Evolutionary conservation across 163 green algal genomes (phyloP).

Genomic region (Smithsoniella earleae): DNA sequence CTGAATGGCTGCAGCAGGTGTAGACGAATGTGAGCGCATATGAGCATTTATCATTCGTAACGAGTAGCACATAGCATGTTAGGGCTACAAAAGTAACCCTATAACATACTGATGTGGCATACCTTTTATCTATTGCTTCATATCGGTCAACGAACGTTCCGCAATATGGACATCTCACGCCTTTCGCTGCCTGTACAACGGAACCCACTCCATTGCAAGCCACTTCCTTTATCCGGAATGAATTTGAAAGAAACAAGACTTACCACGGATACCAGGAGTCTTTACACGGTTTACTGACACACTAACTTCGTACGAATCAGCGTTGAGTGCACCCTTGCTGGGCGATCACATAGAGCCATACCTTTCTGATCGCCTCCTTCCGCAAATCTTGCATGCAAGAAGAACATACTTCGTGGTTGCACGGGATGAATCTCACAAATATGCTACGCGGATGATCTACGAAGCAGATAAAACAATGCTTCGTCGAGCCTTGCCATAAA

Average conservation of each 20-base stretch:
- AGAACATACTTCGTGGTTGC: conserved; percentile 7
- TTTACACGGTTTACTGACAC: no score
- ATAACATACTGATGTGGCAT: background rate
- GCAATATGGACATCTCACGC: conserved; percentile 19
- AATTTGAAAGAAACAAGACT: no score
- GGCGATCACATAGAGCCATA: no score
- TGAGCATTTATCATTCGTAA: background rate
- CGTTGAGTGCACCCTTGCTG: no score
- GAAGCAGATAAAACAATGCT: conserved; percentile 29
- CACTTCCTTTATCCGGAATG: no score
- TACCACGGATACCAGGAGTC: no score
- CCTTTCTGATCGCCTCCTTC: conserved; percentile 28
- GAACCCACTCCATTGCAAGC: no score
- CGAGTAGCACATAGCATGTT: no score
- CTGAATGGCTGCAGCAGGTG: background rate
- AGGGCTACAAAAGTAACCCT: no score
- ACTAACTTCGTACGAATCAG: no score
- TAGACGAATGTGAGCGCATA: background rate
- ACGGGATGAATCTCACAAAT: conserved; percentile 5
- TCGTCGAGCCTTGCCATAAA: no score
- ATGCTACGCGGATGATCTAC: background rate
- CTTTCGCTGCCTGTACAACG: conserved; percentile 17
- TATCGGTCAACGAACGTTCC: conserved; percentile 21
- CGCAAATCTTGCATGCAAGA: conserved; percentile 24
- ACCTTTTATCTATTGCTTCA: conserved; percentile 23